Evolutionary conservation across 441 rosid genomes (phyloP).

Genomic region (Jatropha multifida): DNA sequence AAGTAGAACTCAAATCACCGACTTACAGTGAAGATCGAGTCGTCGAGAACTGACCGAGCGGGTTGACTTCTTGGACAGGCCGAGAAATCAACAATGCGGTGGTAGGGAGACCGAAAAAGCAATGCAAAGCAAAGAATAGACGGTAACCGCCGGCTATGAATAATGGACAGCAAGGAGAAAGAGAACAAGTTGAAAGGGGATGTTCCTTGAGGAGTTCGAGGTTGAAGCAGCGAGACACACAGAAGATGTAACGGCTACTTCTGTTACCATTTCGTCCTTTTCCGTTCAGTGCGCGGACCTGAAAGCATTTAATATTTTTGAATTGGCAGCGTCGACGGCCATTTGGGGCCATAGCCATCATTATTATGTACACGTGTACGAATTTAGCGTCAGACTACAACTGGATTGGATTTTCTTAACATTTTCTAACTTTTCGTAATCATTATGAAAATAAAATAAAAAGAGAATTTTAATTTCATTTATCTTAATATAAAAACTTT

Average conservation of each 20-base stretch:
- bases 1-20: neutral
- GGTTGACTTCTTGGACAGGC: constrained; percentile 17
- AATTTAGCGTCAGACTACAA: neutral
- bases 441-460: no score
- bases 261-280: constrained; percentile 3
- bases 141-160: neutral
- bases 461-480: no score
- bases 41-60: neutral
- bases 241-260: constrained; percentile 36
- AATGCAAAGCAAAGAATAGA: neutral
- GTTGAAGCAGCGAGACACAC: neutral
- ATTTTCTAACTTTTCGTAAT: neutral
- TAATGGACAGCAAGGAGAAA: neutral
- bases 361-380: constrained; percentile 17
- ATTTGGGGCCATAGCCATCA: neutral
- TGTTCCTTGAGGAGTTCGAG: neutral
- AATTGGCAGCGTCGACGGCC: constrained; percentile 19
- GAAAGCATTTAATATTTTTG: constrained; percentile 20
- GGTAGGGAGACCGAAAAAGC: neutral
- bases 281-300: constrained; percentile 30
- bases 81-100: constrained; percentile 13
- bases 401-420: neutral
- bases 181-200: neutral
- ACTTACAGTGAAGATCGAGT: neutral
- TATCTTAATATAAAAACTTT: no score